Percentiles rank a stretch among this genome's conserved stretches.
Evolutionary conservation across 106 monocot genomes (phyloP).

Genomic region (Cymbidium sinense): DNA sequence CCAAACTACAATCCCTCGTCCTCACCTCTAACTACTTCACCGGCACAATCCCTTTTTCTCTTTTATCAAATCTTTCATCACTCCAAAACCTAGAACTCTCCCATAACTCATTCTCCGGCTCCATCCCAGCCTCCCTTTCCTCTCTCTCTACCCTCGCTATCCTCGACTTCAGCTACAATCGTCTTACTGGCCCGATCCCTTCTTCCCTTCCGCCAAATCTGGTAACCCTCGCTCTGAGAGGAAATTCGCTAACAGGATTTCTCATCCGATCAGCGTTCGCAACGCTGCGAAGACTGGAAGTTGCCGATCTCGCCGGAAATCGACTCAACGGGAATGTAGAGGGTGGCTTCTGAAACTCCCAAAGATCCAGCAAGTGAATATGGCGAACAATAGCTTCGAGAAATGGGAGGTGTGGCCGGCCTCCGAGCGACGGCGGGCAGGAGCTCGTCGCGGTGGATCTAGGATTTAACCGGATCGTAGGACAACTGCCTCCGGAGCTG

Average conservation of each 20-base stretch:
- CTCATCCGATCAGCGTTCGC: slow-evolving; percentile 23
- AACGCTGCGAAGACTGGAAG: slow-evolving; percentile 25
- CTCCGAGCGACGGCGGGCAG: background rate
- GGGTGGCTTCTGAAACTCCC: slow-evolving; percentile 59
- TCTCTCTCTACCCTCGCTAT: slow-evolving; percentile 11
- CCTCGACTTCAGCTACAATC: slow-evolving; percentile 50
- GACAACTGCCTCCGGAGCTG: slow-evolving; percentile 37
- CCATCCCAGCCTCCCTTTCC: slow-evolving; percentile 17
- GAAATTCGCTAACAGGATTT: slow-evolving; percentile 31
- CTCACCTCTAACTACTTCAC: slow-evolving; percentile 43
- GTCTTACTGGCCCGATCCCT: slow-evolving; percentile 26
- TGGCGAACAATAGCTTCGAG: slow-evolving; percentile 50
- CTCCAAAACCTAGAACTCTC: slow-evolving; percentile 35
- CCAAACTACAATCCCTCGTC: slow-evolving; percentile 26
- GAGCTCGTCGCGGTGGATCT: slow-evolving; percentile 52
- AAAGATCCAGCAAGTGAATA: slow-evolving; percentile 52
- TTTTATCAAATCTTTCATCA: slow-evolving; percentile 18
- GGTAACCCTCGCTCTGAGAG: slow-evolving; percentile 29
- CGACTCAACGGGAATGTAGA: slow-evolving; percentile 31
- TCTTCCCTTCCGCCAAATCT: slow-evolving; percentile 35
- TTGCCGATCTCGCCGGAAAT: slow-evolving; percentile 45
- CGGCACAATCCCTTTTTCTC: slow-evolving; percentile 19
- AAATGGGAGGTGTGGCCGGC: slow-evolving; percentile 13
- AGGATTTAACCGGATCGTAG: slow-evolving; percentile 43
- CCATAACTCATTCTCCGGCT: slow-evolving; percentile 30